phyloP scores from a whole-genome alignment of 1,284 basidiomycete species.

The Sporisorium graminicola region DNA sequence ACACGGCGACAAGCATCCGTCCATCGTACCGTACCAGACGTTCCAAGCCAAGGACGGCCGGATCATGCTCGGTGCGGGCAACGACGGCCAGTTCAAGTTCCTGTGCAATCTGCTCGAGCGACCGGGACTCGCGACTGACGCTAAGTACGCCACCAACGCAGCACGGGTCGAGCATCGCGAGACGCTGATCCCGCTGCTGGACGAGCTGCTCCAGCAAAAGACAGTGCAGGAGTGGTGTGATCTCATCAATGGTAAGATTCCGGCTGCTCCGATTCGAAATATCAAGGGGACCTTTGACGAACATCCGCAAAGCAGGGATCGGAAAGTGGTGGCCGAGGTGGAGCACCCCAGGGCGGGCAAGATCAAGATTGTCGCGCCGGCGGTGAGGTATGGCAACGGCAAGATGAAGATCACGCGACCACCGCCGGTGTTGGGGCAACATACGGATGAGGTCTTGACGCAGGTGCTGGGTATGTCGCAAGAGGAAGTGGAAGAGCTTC shows the following conservation, averaged over 20 bases:
- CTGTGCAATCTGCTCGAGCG: conserved; percentile 35
- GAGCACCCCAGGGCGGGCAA: conserved; percentile 80
- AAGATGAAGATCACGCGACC: conserved; percentile 71
- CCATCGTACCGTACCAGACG: conserved; percentile 63
- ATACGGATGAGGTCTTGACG: conserved; percentile 70
- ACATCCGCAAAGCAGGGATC: conserved; percentile 85
- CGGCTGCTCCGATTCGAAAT: conserved; percentile 79
- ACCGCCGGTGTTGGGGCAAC: conserved; percentile 69
- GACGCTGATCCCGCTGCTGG: conserved; percentile 81
- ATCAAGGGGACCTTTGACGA: conserved; percentile 85
- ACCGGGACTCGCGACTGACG: conserved; percentile 35
- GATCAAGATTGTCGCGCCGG: conserved; percentile 86
- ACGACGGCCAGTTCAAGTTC: conserved; percentile 81
- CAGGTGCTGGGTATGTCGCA: conserved; percentile 79
- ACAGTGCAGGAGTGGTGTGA: conserved; percentile 60
- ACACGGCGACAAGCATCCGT: conserved; percentile 87
- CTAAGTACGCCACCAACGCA: conserved; percentile 73
- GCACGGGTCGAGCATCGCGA: conserved; percentile 82
- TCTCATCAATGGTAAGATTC: conserved; percentile 54
- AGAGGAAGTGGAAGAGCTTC: conserved; percentile 75
- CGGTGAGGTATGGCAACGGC: conserved; percentile 87
- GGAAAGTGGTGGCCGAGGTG: conserved; percentile 76
- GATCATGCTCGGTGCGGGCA: conserved; percentile 82
- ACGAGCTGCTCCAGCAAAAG: conserved; percentile 70
- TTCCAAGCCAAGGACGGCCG: conserved; percentile 49